Evolutionary conservation across 1,139 yeast species (phyloP), one percentile per base, ranked within the genome.

Genomic region (Debaryomyces fabryi): DNA sequence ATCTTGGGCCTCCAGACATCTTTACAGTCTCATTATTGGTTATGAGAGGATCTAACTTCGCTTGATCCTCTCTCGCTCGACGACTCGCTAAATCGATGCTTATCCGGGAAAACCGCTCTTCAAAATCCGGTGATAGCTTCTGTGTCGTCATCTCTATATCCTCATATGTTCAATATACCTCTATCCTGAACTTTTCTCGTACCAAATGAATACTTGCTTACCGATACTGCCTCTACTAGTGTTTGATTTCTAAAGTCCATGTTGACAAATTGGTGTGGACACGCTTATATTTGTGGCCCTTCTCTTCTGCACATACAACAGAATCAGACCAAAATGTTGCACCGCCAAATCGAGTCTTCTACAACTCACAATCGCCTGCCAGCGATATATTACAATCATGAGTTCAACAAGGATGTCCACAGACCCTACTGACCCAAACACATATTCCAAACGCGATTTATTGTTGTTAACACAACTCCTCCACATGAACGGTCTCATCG

Each of bases 91-190:
- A 39, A 34, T 51, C 58, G 34, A 63, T 58, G 46, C 55, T 59
- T 32, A 69, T 66, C 39, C 58, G 54, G 27, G 73, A 62, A 52
- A 69, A 68, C 48, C 63, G 59, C 49, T 63, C 65, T 47, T 65
- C 69, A 54, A 69, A 59, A 21, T 57, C 52, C n/a, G 58, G 43
- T 12, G 48, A 37, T 30, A 36, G 39, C 25, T 47, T 47, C 38
- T 24, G 39, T 5, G 35, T 29, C 23, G 48, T 24, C 42, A 40
- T 44, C 15, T 13, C 33, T 44, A 27, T 27, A 15, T 37, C 18
- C 20, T 6, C 34, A 39, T 20, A 21, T 18, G 34, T 37, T 39
- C 29, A 9, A 20, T 10, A n/a, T 36, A 16, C 25, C 32, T 21
- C 16, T n/a, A 24, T 25, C 36, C 9, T 24, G 24, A 40, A 18